Evolutionary conservation across 345 rosid species (phyloP).

Genomic region (Bretschneidera sinensis): DNA sequence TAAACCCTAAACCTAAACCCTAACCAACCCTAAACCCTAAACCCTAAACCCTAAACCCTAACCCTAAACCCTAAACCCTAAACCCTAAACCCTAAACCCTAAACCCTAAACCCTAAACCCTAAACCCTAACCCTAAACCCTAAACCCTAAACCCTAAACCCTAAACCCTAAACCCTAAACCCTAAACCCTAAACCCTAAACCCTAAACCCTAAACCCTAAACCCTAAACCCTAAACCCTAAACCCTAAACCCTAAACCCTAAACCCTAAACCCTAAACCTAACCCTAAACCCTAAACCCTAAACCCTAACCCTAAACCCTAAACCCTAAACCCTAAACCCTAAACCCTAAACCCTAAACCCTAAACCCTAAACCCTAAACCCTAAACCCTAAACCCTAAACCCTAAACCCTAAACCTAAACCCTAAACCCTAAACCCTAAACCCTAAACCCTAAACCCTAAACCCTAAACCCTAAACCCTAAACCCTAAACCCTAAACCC

Average conservation of each 20-base stretch:
- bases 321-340: neutral
- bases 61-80: constrained; percentile 12
- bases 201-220: constrained; percentile 15
- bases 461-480: neutral
- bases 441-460: constrained; percentile 5
- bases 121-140: constrained; percentile 17
- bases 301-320: constrained; percentile 4
- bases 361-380: neutral
- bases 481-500: neutral
- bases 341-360: neutral
- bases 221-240: constrained; percentile 21
- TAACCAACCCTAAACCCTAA: constrained; percentile 12
- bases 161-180: constrained; percentile 17
- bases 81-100: constrained; percentile 15
- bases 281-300: constrained; percentile 11
- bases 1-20: constrained; percentile 14
- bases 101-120: constrained; percentile 19
- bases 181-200: constrained; percentile 15
- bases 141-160: constrained; percentile 16
- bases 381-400: neutral
- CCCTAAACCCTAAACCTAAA: neutral
- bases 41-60: constrained; percentile 14
- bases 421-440: too few relatives aligned
- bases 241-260: constrained; percentile 16
- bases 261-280: too few relatives aligned